phyloP scores from a whole-genome alignment of 2,329 filamentous ascomycete species.

The Reticulascus tulasneorum region DNA sequence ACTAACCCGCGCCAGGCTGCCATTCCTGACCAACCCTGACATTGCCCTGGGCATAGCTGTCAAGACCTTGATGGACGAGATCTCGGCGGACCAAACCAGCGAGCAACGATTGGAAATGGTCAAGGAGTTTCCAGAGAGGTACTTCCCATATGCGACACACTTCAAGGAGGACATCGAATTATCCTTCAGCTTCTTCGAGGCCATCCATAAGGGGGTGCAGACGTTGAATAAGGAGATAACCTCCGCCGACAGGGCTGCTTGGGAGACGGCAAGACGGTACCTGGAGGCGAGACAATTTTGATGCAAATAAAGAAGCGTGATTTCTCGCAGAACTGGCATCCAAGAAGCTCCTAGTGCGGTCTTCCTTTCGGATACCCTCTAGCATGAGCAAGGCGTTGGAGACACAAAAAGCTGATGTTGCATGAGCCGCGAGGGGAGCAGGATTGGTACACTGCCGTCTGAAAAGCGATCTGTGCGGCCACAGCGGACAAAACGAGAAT shows the following conservation, averaged over 20 bases:
- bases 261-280: slow-evolving; percentile 53
- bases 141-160: slow-evolving; percentile 55
- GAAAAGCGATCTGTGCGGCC: too few relatives aligned
- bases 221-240: slow-evolving; percentile 45
- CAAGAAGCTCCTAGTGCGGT: too few relatives aligned
- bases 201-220: slow-evolving; percentile 54
- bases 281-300: slow-evolving; percentile 41
- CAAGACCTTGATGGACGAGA: slow-evolving; percentile 73
- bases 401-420: slow-evolving; percentile 11
- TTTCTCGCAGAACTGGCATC: too few relatives aligned
- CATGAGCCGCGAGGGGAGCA: too few relatives aligned
- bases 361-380: slow-evolving; percentile 4
- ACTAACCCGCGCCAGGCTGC: slow-evolving; percentile 42
- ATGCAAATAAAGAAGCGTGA: too few relatives aligned
- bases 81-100: slow-evolving; percentile 53
- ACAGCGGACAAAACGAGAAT: too few relatives aligned
- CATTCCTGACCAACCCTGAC: slow-evolving; percentile 67
- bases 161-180: slow-evolving; percentile 58
- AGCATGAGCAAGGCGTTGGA: slow-evolving; percentile 14
- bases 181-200: slow-evolving; percentile 54
- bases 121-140: slow-evolving; percentile 46
- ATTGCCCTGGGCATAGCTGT: slow-evolving; percentile 75
- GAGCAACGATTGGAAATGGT: slow-evolving; percentile 42
- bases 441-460: too few relatives aligned
- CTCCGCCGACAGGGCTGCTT: slow-evolving; percentile 43